Evolutionary conservation across 352 stramenopile genomes (phyloP), one percentile per base, ranked within the genome.

Genomic region (Phytophthora syringae): DNA sequence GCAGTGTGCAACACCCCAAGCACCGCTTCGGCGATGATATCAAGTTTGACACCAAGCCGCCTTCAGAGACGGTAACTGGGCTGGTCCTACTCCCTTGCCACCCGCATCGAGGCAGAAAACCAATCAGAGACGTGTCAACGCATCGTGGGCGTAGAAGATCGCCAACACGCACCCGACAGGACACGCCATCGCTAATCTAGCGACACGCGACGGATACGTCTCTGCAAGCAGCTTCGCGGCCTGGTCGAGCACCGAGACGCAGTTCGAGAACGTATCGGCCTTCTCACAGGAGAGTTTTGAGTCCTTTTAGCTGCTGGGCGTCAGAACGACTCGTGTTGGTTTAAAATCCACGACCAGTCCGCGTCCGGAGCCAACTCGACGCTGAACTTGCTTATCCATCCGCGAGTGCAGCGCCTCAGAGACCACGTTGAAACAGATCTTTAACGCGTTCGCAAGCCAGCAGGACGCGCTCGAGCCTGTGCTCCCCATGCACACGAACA

Each of bases 1-100:
- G 92, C 36, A 97, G 74, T 48, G 71, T 90, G 7, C 85, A 99
- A 80, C 94, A 98, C 75, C 66, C 99, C 62, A 99, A 99, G 82
- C 88, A 78, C 57, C 90, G 93, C 30, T 99, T 99, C 67, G 97
- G 96, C 21, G 79, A 97, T 43, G 97, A 95, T 0, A 95, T 97
- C 48, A 88, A 97, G 74, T 74, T 98, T 21, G 89, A 98, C 42
- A 64, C 90, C 24, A 90, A 89, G 61, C 59, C 72, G 2, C 21
- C 71, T 0, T 57, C 57, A 3, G 50, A 74, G 9, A 60, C 73
- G 12, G 62, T 52, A 36, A 30, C 16, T 21, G 34, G n/a, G 13
- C 56, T 52, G 9, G 57, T 18, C 4, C 37, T 40, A 52, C 60
- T 65, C 49, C 15, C 34, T 58, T n/a, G 47, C 60, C 39, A 27